Conservation (phyloP, 257 asterid species). For the Fraxinus anomala region DNA sequence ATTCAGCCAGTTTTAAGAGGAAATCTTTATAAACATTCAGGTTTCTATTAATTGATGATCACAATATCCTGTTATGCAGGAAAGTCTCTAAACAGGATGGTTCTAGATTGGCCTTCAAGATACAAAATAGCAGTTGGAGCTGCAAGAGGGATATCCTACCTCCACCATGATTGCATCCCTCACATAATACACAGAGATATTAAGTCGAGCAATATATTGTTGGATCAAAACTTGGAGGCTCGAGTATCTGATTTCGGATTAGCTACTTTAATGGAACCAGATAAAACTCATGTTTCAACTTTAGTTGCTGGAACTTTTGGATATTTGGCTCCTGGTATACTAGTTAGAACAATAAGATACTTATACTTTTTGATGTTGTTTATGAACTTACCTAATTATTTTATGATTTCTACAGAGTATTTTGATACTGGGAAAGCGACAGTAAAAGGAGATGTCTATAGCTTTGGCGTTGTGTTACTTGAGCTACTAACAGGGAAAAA, state of each 20-base stretch:
- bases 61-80: conserved; percentile 43
- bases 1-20: neutral
- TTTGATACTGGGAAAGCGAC: conserved; percentile 91
- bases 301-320: conserved; percentile 91
- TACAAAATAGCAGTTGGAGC: conserved; percentile 82
- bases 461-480: conserved; percentile 86
- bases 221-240: conserved; percentile 76
- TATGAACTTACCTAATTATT: conserved; percentile 8
- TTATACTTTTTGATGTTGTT: neutral
- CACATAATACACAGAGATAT: conserved; percentile 89
- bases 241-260: conserved; percentile 83
- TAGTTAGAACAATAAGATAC: neutral
- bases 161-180: conserved; percentile 89
- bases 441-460: conserved; percentile 83
- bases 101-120: conserved; percentile 74
- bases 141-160: conserved; percentile 86
- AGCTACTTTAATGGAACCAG: conserved; percentile 83
- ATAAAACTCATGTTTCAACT: conserved; percentile 85
- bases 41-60: neutral
- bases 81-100: conserved; percentile 48
- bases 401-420: conserved; percentile 60
- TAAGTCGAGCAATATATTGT: conserved; percentile 77
- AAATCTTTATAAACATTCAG: neutral
- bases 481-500: conserved; percentile 85
- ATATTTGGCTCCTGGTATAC: conserved; percentile 84